Evolutionary conservation across 495 filamentous ascomycete genomes (phyloP).

Genomic region (Tuber borchii): DNA sequence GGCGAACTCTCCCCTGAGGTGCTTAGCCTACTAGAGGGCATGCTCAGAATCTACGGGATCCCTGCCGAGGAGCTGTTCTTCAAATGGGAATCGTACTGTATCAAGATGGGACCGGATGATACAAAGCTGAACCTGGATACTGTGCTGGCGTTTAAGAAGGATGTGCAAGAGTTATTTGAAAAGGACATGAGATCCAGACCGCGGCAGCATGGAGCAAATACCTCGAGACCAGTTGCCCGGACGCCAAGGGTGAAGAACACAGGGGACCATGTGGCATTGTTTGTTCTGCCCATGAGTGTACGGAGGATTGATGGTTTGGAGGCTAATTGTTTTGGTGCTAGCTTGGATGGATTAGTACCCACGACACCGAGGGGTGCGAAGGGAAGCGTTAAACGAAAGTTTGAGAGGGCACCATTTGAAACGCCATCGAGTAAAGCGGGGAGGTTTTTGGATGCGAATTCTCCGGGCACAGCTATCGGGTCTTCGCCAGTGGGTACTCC

Average conservation of each 20-base stretch:
- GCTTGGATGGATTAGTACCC: constrained; percentile 71
- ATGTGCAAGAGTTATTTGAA: constrained; percentile 76
- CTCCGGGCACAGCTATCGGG: constrained; percentile 14
- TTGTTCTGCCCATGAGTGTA: constrained; percentile 8
- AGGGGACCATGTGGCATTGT: constrained; percentile 20
- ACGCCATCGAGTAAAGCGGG: constrained; percentile 26
- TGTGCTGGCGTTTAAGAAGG: constrained; percentile 70
- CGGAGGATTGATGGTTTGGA: neutral
- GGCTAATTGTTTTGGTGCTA: constrained; percentile 40
- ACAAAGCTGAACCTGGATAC: constrained; percentile 62
- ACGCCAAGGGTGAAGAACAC: constrained; percentile 21
- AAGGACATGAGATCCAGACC: constrained; percentile 59
- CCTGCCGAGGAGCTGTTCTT: constrained; percentile 76
- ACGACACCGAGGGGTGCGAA: constrained; percentile 51
- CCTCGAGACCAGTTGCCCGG: constrained; percentile 46
- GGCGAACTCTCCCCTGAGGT: constrained; percentile 54
- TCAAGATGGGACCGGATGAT: constrained; percentile 77
- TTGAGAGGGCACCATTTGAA: constrained; percentile 44
- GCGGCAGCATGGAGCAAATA: constrained; percentile 49
- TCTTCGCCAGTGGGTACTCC: constrained; percentile 29
- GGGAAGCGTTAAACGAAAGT: constrained; percentile 59
- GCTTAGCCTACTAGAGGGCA: constrained; percentile 69
- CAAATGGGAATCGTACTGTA: constrained; percentile 96
- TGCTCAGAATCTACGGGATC: constrained; percentile 72
- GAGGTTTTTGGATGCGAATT: constrained; percentile 7